Evolutionary conservation across 1,284 basidiomycete genomes (phyloP).

Genomic region (Microbotryomycetes sp.): DNA sequence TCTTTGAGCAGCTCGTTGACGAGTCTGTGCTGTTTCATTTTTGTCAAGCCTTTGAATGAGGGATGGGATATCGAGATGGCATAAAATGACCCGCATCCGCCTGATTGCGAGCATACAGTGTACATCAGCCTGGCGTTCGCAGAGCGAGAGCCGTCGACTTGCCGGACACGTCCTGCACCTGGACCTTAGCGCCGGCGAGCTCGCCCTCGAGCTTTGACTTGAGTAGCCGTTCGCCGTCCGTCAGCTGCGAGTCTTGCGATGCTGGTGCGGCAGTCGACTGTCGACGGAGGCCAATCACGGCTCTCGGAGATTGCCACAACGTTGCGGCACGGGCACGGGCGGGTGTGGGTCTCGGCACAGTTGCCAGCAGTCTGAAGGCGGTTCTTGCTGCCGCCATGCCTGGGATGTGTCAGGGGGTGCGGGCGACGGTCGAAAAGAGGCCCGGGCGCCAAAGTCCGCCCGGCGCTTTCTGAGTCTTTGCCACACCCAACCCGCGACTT

Average conservation of each 20-base stretch:
- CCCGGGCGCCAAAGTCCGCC: neutral
- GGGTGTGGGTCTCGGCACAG: too few species aligned
- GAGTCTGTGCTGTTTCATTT: slow-evolving; percentile 87
- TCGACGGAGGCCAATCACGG: neutral
- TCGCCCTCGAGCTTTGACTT: slow-evolving; percentile 55
- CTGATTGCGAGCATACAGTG: slow-evolving; percentile 45
- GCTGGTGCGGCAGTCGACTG: neutral
- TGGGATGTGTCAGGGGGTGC: too few species aligned
- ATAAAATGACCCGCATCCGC: slow-evolving; percentile 94
- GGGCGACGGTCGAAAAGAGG: neutral
- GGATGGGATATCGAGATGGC: slow-evolving; percentile 80
- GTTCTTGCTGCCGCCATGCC: neutral
- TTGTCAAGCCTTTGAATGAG: slow-evolving; percentile 75
- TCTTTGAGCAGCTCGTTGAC: slow-evolving; percentile 82
- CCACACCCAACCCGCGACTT: too few species aligned
- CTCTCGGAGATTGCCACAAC: too few species aligned
- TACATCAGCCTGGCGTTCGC: neutral
- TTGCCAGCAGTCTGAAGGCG: neutral
- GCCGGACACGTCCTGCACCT: slow-evolving; percentile 87
- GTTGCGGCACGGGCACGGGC: too few species aligned
- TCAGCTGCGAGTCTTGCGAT: slow-evolving; percentile 28
- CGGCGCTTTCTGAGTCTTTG: too few species aligned
- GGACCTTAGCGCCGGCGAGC: slow-evolving; percentile 42
- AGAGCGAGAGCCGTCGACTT: slow-evolving; percentile 37
- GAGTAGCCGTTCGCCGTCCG: slow-evolving; percentile 63